phyloP scores from a whole-genome alignment of 1,284 basidiomycete species.

The Papiliotrema flavescens region DNA sequence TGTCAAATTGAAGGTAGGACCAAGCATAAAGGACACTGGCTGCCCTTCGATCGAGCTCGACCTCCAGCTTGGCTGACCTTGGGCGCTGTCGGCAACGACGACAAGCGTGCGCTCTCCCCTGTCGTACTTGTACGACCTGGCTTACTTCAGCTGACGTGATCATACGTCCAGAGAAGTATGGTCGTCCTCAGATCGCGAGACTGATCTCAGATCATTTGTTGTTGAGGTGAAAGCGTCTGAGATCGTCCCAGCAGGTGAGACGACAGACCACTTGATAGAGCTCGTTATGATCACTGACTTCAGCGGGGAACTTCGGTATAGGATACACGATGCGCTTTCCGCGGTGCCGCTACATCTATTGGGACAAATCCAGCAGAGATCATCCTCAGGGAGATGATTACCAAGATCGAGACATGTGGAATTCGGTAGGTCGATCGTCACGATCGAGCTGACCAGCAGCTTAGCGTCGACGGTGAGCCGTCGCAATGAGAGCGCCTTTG shows the following conservation, averaged over 20 bases:
- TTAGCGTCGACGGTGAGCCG: constrained; percentile 34
- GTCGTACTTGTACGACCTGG: no score
- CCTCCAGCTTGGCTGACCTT: constrained; percentile 43
- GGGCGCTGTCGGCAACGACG: constrained; percentile 38
- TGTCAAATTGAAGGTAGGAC: constrained; percentile 22
- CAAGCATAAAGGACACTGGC: constrained; percentile 45
- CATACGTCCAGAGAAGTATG: constrained; percentile 48
- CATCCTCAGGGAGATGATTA: constrained; percentile 29
- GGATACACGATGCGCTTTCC: constrained; percentile 68
- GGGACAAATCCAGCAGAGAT: constrained; percentile 39
- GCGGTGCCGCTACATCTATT: constrained; percentile 70
- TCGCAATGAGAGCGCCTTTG: neutral
- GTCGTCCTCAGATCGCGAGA: neutral
- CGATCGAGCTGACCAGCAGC: constrained; percentile 11
- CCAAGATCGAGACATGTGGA: constrained; percentile 46
- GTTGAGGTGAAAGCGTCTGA: constrained; percentile 87
- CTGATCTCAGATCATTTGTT: constrained; percentile 53
- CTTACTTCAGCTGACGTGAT: constrained; percentile 47
- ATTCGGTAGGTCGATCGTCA: constrained; percentile 28
- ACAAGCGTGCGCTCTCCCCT: constrained; percentile 50
- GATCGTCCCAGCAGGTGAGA: constrained; percentile 66
- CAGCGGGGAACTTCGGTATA: constrained; percentile 36
- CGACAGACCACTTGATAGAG: neutral
- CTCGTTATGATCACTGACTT: constrained; percentile 53
- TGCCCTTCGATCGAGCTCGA: constrained; percentile 41